These are phyloP conservation scores for Claviceps monticola DNA, from an alignment of 2,329 filamentous ascomycete genomes.

Conservation along the genomic window DNA sequence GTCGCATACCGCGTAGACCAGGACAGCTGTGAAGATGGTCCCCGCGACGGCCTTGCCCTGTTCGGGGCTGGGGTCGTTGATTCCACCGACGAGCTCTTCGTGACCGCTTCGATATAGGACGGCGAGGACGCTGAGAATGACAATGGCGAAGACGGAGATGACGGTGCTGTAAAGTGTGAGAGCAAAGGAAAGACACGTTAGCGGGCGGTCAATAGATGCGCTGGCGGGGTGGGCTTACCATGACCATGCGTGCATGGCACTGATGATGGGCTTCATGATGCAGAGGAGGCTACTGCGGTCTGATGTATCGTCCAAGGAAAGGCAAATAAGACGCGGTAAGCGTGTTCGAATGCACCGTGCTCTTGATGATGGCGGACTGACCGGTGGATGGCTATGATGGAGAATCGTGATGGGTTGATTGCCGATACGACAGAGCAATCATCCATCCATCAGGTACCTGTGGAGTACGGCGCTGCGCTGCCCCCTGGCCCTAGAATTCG, in stretches of 20 bases:
- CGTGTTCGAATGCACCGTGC: not conserved
- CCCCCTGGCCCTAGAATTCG: no score
- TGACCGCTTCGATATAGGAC: conserved; percentile 66
- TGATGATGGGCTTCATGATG: conserved; percentile 89
- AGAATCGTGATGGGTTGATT: no score
- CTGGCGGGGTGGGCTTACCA: conserved; percentile 49
- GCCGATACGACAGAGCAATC: no score
- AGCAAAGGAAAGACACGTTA: conserved; percentile 9
- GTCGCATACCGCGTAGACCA: conserved; percentile 70
- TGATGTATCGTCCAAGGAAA: not conserved
- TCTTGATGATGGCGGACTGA: not conserved
- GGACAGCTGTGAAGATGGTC: conserved; percentile 76
- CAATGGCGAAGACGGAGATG: conserved; percentile 50
- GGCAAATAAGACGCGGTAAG: no score
- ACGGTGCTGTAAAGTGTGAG: conserved; percentile 47
- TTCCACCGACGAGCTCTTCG: conserved; percentile 69
- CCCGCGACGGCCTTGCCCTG: conserved; percentile 66
- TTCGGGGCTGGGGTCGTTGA: conserved; percentile 55
- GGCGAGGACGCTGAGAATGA: conserved; percentile 51
- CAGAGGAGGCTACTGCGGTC: conserved; percentile 6
- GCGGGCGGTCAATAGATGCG: conserved; percentile 2
- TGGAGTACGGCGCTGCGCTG: no score
- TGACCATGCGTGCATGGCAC: conserved; percentile 85
- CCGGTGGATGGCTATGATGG: no score
- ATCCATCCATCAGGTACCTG: no score